Evolutionary conservation across 331 rosid genomes (phyloP), one percentile per base, ranked within the genome.

Genomic region (Quercus tomentella): DNA sequence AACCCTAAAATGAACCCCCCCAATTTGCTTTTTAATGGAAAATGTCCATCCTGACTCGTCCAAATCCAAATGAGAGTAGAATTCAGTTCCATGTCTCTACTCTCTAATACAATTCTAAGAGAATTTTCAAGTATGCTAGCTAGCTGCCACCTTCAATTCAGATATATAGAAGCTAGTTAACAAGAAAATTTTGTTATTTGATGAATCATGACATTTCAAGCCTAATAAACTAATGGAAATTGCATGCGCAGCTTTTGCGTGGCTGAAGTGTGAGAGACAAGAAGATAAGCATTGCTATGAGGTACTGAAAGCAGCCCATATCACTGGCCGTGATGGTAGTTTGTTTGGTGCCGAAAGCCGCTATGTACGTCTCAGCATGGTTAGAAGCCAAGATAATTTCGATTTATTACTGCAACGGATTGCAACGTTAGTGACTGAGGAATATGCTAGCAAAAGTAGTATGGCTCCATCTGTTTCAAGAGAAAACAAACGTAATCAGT

Each of bases 231-330:
- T 17, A 28, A 49, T 14, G 55, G 55, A 1, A 21, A 67, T 18
- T 35, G 18, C 12, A 30, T 76, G 33, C 83, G 33, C 83, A 89
- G 83, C 92, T 71, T 89, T 70, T 83, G 92, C 86, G 5, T 89
- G 91, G 92, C 6, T 85, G 81, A 87, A 79, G 81, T 85, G 92
- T 52, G 88, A 83, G 76, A 76, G 76, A 56, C 79, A 66, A 51
- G 83, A 85, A 70, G 84, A 87, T n/a, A 62, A 49, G 18, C 79
- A 85, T 41, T 89, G 93, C 86, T 54, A 55, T 26, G 60, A 63
- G 65, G 68, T 87, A 18, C 81, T 89, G 4, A 4, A 28, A 70
- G 86, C 76, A 61, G 91, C 81, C 10, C 78, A 60, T 17, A 79
- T 89, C n/a, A 4, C 2, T 30, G 86, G 93, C 61, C 72, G 74